A percentile compares a stretch with the other conserved stretches of the same genome.
Evolutionary conservation across 257 asterid genomes (phyloP).

Genomic region (Dorcoceras hygrometricum): DNA sequence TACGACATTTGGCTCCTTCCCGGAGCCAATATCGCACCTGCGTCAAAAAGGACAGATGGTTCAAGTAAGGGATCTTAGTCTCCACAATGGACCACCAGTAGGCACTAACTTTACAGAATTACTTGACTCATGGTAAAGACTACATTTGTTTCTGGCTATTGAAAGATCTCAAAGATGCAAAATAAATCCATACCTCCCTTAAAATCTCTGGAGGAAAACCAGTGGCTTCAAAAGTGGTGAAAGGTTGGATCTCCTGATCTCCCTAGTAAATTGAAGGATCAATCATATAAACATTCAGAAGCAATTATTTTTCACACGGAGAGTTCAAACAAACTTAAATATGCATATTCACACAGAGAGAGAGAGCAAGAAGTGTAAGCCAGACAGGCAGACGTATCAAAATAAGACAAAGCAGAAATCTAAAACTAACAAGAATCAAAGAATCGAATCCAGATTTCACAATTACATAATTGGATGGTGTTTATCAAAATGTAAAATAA

Average conservation of each 20-base stretch:
- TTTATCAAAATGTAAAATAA: too few relatives aligned
- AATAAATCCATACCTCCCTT: slow-evolving; percentile 68
- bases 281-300: slow-evolving; percentile 22
- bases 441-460: background rate
- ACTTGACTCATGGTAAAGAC: slow-evolving; percentile 25
- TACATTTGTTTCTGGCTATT: slow-evolving; percentile 22
- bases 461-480: background rate
- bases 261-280: slow-evolving; percentile 50
- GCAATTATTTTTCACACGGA: slow-evolving; percentile 6
- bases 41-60: slow-evolving; percentile 62
- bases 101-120: slow-evolving; percentile 31
- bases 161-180: slow-evolving; percentile 21
- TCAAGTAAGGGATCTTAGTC: slow-evolving; percentile 47
- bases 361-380: background rate
- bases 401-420: background rate
- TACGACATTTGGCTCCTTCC: slow-evolving; percentile 98
- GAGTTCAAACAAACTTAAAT: background rate
- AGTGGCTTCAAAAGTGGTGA: slow-evolving; percentile 68
- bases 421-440: too few relatives aligned
- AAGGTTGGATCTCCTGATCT: slow-evolving; percentile 74
- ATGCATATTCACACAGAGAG: background rate
- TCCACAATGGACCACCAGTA: slow-evolving; percentile 44
- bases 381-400: background rate
- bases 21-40: slow-evolving; percentile 99
- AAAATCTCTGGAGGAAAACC: slow-evolving; percentile 84